phyloP scores from a whole-genome alignment of 352 stramenopile species.

The Globisporangium okanoganense region DNA sequence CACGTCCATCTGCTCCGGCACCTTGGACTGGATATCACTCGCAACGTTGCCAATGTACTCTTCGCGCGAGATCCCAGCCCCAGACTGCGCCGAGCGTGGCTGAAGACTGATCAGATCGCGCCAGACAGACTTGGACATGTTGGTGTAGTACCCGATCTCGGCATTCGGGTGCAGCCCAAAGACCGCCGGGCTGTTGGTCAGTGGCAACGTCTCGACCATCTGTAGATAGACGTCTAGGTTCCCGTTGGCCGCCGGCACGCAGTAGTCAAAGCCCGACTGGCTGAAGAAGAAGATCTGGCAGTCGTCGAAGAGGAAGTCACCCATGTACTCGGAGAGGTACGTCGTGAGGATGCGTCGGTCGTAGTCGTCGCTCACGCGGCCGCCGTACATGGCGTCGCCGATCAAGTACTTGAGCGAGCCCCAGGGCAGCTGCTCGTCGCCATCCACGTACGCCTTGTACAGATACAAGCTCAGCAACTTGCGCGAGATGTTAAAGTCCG shows the following conservation, averaged over 20 bases:
- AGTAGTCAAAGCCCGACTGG: conserved; percentile 92
- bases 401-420: conserved; percentile 94
- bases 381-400: conserved; percentile 96
- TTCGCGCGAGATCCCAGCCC: conserved; percentile 87
- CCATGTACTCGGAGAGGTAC: conserved; percentile 95
- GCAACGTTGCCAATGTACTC: conserved; percentile 90
- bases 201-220: conserved; percentile 87
- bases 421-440: conserved; percentile 93
- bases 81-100: conserved; percentile 73
- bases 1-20: conserved; percentile 86
- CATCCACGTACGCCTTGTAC: conserved; percentile 91
- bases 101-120: conserved; percentile 92
- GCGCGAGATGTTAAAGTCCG: conserved; percentile 93
- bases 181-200: conserved; percentile 93
- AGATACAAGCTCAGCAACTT: conserved; percentile 92
- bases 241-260: conserved; percentile 44
- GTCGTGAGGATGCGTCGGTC: conserved; percentile 94
- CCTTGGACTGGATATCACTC: conserved; percentile 90
- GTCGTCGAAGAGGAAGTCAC: conserved; percentile 95
- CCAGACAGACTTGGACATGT: conserved; percentile 94
- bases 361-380: conserved; percentile 95
- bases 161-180: conserved; percentile 96
- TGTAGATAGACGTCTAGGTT: conserved; percentile 75
- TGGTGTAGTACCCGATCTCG: conserved; percentile 96
- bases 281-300: conserved; percentile 94